These are phyloP conservation scores for Ceratorhiza oryzae-sativae DNA, from an alignment of 1,284 basidiomycete species.

Conservation along the genomic window DNA sequence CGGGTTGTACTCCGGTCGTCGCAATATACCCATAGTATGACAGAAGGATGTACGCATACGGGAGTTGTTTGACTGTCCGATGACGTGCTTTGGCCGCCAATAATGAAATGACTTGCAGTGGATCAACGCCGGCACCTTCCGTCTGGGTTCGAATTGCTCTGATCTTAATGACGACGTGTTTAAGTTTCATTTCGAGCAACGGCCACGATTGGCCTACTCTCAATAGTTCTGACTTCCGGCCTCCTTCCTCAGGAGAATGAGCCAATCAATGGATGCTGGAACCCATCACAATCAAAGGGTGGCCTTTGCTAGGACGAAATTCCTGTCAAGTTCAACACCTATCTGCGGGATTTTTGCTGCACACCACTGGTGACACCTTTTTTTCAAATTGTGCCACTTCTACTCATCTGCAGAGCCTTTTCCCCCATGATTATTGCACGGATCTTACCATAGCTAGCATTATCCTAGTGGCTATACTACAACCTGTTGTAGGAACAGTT, in stretches of 20 bases:
- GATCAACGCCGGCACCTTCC: background rate
- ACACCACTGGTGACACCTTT: conserved; percentile 18
- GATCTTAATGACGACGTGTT: background rate
- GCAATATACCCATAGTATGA: background rate
- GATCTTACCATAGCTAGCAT: too few relatives aligned
- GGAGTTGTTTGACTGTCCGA: background rate
- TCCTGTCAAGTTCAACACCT: background rate
- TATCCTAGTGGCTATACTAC: too few relatives aligned
- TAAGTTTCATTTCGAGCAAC: background rate
- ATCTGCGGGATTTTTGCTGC: background rate
- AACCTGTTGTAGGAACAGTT: background rate
- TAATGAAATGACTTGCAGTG: too few relatives aligned
- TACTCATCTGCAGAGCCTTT: conserved; percentile 20
- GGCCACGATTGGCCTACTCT: too few relatives aligned
- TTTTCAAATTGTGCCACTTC: conserved; percentile 40
- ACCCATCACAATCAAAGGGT: background rate
- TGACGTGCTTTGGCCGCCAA: too few relatives aligned
- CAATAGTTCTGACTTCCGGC: too few relatives aligned
- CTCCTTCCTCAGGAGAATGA: too few relatives aligned
- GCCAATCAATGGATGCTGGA: too few relatives aligned
- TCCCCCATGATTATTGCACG: too few relatives aligned
- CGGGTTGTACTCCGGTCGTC: background rate
- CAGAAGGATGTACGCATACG: background rate
- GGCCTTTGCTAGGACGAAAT: background rate
- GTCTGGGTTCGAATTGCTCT: conserved; percentile 1